Base-by-base conservation (phyloP, 2,329 filamentous ascomycete genomes). In the Colletotrichum truncatum region DNA sequence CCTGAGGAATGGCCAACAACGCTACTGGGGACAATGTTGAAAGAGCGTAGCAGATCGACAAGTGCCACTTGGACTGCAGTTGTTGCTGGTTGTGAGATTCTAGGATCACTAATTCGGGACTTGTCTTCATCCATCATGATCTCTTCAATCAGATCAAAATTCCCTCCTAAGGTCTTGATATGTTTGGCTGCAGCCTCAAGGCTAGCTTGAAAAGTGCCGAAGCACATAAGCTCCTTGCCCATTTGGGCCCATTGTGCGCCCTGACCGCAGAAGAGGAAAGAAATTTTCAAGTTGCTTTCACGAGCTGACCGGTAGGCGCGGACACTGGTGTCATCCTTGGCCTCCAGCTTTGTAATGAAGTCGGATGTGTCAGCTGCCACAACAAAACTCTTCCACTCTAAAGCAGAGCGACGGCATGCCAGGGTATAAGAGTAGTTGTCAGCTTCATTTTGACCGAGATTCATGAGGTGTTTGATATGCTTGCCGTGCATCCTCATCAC, bases 1-100 rank as follows among this genome's bases (percentile, higher is more conserved):
- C 82, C 82, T 1, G 81, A 83, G 1, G 81, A 83, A 66, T 84
- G 82, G 0, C 82, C 81, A 7, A 83, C 72, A 4, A 82, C 78
- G 16, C 73, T 69, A 6, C 63, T 66, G 2, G 80, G 77, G 1
- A 45, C 52, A 30, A 82, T 69, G 9, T 69, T 71, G 12, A 79
- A 73, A 3, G 75, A 74, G 8, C 59, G 54, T 4, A 82, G 68
- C 4, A 83, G 72, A 34, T 82, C 79, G 2, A 82, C 74, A 2
- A 82, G 71, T 3, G 80, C 81, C 25, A 82, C 68, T 38, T 83
- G 81, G 11, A 83, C 60, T 2, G 76, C 77, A 1, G 80, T 83
- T 9, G 76, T 81, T 4, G 78, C 76, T 4, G 80, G 78, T 61
- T 83, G 81, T 4, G 80, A 71, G 36, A 82, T 73, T 9, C 76